Base-by-base conservation (phyloP, 768 basidiomycete species). In the Lactarius deliciosus region DNA sequence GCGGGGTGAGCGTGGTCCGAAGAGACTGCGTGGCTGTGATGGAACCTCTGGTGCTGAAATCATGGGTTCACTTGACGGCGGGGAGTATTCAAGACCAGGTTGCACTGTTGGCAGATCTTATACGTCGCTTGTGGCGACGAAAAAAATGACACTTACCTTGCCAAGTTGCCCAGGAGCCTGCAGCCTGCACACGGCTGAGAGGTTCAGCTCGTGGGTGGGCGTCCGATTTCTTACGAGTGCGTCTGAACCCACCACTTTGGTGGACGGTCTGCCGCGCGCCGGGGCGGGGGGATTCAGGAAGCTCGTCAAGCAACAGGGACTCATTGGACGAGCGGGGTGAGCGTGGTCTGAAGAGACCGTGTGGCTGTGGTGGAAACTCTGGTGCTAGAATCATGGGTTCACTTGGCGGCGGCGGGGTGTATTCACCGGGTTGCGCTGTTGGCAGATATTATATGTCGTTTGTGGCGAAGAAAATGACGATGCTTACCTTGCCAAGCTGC, bases 341-440 rank as follows among this genome's bases (percentile, higher is more conserved):
- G 47, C 87, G 81, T 43, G 91, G 90, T 41, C 91, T 92, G 72
- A 93, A 94, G 66, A 94, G 76, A 38, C 91, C 90, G n/a, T n/a
- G n/a, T 15, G 38, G 60, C 6, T 85, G 87, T 66, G 83, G 86
- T 43, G 78, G 76, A 58, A 77, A 78, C 15, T 82, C 82, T 34
- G 89, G 87, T 25, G 89, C 85, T 40, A 87, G 78, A 20, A 83
- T 85, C 8, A 57, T 45, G n/a, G 89, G 81, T 63, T 85, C 83
- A 60, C 81, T 76, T 3, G 84, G 82, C 5, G 85, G 82, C 20
- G 89, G 84, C n/a, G n/a, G n/a, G 5, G 88, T 87, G 3, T 88
- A 87, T n/a, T 75, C 80, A 1, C 70, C 72, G 7, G 86, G 85
- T 76, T 90, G 81, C 53, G 89, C 90, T 92, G 47, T 61, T 60